Conservation (phyloP, 1,284 basidiomycete genomes). For the Heterobasidion irregulare region DNA sequence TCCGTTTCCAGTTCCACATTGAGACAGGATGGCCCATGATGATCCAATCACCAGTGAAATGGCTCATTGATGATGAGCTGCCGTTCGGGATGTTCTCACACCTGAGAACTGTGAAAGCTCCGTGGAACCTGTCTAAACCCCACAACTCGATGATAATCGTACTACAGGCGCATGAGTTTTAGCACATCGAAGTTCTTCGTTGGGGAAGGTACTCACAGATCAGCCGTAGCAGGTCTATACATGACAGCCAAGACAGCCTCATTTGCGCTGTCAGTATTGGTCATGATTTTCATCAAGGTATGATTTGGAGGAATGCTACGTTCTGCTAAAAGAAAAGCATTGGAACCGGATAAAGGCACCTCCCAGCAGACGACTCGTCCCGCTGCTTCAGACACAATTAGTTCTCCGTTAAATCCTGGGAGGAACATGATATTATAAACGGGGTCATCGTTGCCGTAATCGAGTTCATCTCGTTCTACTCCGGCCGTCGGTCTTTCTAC, state of each 20-base stretch:
- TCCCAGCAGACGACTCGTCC: slow-evolving; percentile 25
- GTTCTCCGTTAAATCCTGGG: slow-evolving; percentile 24
- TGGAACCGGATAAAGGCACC: slow-evolving; percentile 24
- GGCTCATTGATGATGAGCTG: slow-evolving; percentile 7
- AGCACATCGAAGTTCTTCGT: neutral
- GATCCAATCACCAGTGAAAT: slow-evolving; percentile 10
- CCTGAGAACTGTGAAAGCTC: slow-evolving; percentile 10
- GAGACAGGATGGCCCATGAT: slow-evolving; percentile 12
- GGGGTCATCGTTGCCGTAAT: slow-evolving; percentile 7
- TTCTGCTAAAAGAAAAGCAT: slow-evolving; percentile 21
- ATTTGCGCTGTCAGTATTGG: neutral
- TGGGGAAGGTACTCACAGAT: neutral
- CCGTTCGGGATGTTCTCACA: slow-evolving; percentile 2
- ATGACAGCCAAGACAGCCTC: slow-evolving; percentile 19
- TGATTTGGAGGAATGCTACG: slow-evolving; percentile 1
- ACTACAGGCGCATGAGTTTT: neutral
- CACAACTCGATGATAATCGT: slow-evolving; percentile 8
- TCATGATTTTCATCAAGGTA: too few species aligned
- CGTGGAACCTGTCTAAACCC: slow-evolving; percentile 14
- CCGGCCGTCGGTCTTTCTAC: slow-evolving; percentile 7
- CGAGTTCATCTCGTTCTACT: neutral
- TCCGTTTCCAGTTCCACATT: slow-evolving; percentile 12
- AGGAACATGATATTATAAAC: slow-evolving; percentile 24
- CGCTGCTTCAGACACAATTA: slow-evolving; percentile 21
- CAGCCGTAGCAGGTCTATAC: slow-evolving; percentile 8